Conservation (phyloP, 208 protist species). For the Acanthamoeba royreba region DNA sequence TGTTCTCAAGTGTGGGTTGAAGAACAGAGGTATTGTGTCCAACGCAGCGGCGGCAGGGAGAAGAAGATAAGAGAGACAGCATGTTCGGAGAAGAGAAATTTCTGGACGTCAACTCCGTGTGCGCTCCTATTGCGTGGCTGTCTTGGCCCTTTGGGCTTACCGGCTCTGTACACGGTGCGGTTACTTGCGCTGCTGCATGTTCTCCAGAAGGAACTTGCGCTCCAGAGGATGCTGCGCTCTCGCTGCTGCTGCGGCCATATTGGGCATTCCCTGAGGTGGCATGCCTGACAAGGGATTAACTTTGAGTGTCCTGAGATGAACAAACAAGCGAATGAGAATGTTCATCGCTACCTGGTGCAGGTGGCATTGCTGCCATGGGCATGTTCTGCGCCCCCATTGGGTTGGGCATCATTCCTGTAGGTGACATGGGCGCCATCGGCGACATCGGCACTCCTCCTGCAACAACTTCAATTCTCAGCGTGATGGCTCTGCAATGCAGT, state of each 20-base stretch:
- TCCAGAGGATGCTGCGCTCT: background rate
- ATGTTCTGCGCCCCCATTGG: background rate
- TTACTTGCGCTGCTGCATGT: conserved; percentile 10
- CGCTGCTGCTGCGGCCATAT: background rate
- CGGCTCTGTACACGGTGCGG: too few species aligned
- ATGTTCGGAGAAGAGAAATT: too few species aligned
- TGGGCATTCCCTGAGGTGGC: background rate
- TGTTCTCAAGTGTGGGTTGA: too few species aligned
- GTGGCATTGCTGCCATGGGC: background rate
- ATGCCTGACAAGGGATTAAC: background rate
- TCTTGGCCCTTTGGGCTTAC: too few species aligned
- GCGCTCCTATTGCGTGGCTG: too few species aligned
- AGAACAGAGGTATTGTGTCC: too few species aligned
- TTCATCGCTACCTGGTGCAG: background rate
- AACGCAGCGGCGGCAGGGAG: too few species aligned
- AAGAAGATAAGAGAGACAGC: too few species aligned
- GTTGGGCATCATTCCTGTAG: background rate
- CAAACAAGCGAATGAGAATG: background rate
- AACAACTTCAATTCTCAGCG: background rate
- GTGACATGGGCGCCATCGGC: background rate
- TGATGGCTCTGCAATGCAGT: background rate
- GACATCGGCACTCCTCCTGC: background rate
- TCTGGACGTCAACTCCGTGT: too few species aligned
- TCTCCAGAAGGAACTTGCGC: background rate
- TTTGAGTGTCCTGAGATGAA: background rate